These are phyloP conservation scores for Theileria annulata DNA, from an alignment of 169 alveolate species.

Conservation along the genomic window DNA sequence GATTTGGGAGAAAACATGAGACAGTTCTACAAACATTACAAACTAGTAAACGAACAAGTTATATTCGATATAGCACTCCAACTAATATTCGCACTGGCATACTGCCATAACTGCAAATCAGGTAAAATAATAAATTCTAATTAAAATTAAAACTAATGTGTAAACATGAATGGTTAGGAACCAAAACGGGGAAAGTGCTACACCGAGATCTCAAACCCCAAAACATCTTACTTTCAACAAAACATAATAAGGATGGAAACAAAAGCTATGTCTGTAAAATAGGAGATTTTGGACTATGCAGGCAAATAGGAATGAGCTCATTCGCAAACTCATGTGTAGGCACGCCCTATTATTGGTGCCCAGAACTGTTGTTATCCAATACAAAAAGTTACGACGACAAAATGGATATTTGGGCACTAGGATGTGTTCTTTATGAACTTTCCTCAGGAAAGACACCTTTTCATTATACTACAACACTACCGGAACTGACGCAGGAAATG, in stretches of 20 bases:
- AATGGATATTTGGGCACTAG: slow-evolving; percentile 92
- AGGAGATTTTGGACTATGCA: slow-evolving; percentile 96
- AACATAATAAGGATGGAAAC: slow-evolving; percentile 51
- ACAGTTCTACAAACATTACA: slow-evolving; percentile 85
- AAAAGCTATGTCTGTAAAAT: slow-evolving; percentile 84
- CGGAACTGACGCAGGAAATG: slow-evolving; percentile 72
- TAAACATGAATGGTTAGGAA: slow-evolving; percentile 39
- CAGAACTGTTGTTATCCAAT: slow-evolving; percentile 88
- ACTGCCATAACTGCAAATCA: slow-evolving; percentile 87
- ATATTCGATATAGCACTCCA: slow-evolving; percentile 92
- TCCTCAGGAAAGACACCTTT: slow-evolving; percentile 92
- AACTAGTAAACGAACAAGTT: slow-evolving; percentile 90
- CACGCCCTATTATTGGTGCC: slow-evolving; percentile 97
- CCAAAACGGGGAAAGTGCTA: slow-evolving; percentile 86
- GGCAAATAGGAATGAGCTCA: slow-evolving; percentile 88
- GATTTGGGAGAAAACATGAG: slow-evolving; percentile 90
- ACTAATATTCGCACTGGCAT: slow-evolving; percentile 88
- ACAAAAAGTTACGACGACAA: slow-evolving; percentile 92
- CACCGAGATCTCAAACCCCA: slow-evolving; percentile 97
- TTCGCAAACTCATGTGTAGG: slow-evolving; percentile 94
- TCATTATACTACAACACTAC: slow-evolving; percentile 83
- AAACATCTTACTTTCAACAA: slow-evolving; percentile 89
- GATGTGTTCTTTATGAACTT: slow-evolving; percentile 91
- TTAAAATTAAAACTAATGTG: slow-evolving; percentile 6
- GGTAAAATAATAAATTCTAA: slow-evolving; percentile 31